Percentiles rank a stretch among this genome's conserved stretches.
Evolutionary conservation across 2,329 filamentous ascomycete genomes (phyloP).

Genomic region (Aspergillus fructus): DNA sequence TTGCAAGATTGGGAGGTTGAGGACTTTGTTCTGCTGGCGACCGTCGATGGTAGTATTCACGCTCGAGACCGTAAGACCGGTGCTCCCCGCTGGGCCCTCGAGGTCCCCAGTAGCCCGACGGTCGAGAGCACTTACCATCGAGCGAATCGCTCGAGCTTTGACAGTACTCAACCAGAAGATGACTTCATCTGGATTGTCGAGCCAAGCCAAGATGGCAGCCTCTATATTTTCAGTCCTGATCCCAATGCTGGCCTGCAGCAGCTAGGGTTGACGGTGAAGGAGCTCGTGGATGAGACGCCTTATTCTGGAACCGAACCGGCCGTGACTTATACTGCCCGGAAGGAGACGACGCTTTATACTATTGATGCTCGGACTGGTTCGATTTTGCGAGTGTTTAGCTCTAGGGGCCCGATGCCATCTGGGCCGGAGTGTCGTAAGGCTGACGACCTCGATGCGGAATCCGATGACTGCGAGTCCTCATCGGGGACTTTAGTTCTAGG

Average conservation of each 20-base stretch:
- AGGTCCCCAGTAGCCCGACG: slow-evolving; percentile 76
- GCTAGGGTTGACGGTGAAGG: slow-evolving; percentile 60
- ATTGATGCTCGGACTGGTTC: slow-evolving; percentile 83
- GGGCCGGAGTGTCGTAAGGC: slow-evolving; percentile 73
- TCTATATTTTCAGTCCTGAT: slow-evolving; percentile 82
- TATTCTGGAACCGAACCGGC: slow-evolving; percentile 73
- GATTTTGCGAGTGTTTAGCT: slow-evolving; percentile 80
- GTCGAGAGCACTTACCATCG: slow-evolving; percentile 84
- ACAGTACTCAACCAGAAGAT: slow-evolving; percentile 63
- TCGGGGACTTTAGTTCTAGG: slow-evolving; percentile 79
- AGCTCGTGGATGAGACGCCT: slow-evolving; percentile 80
- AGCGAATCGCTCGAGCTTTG: slow-evolving; percentile 64
- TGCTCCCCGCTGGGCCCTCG: slow-evolving; percentile 78
- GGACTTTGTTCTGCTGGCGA: slow-evolving; percentile 99
- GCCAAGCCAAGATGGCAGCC: slow-evolving; percentile 78
- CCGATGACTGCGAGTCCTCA: slow-evolving; percentile 71
- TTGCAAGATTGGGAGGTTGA: slow-evolving; percentile 99
- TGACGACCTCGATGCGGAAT: slow-evolving; percentile 59
- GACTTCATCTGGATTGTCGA: slow-evolving; percentile 96
- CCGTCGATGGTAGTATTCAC: slow-evolving; percentile 95
- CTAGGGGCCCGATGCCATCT: slow-evolving; percentile 67
- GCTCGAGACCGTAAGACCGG: slow-evolving; percentile 87
- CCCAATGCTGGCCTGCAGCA: slow-evolving; percentile 47
- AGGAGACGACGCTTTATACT: slow-evolving; percentile 85
- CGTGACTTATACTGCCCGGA: slow-evolving; percentile 86